Evolutionary conservation across 768 basidiomycete species (phyloP), one percentile per base, ranked within the genome.

Genomic region (Leucosporidium creatinivorum): DNA sequence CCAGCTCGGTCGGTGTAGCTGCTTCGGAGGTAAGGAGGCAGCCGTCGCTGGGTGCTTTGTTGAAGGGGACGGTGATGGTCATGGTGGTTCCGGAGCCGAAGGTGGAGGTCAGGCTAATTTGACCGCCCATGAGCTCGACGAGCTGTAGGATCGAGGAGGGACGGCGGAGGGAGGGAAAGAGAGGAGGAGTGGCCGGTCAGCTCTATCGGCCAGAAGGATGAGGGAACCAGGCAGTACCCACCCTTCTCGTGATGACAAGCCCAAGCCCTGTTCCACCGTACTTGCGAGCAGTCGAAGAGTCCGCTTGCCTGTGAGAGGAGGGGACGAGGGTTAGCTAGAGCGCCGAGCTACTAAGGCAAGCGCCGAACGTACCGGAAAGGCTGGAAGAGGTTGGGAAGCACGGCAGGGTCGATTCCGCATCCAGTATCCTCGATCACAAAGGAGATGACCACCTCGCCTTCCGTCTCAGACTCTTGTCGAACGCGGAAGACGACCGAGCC

Each of bases 261-360:
- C 94, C 94, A 6, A 98, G 82, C 74, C 94, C 93, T 3, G 93
- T 96, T 44, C 93, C 93, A 72, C 93, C 93, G 73, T 94, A 97
- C 82, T 93, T 52, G 2, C 69, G 80, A 6, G 93, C 94, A 2
- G 93, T 97, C 6, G 91, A 93, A 33, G 93, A 92, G 81, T 97
- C 93, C 1, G 93, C 94, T 77, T 98, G 94, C 73, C 59, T 66
- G 54, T 2, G 25, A 3, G 36, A 7, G 23, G 4, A 18, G 18
- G 28, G 21, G n/a, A 28, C 25, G n/a, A n/a, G 15, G 28, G 26
- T 25, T 12, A 25, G 52, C 28, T 6, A 26, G 3, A n/a, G 28
- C 21, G 15, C 52, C 52, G 52, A 54, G 39, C 10, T 9, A 13
- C 15, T 44, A n/a, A n/a, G n/a, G n/a, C 13, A 15, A 44, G 39